A percentile compares a stretch with the other conserved stretches of the same genome.
Conservation (phyloP, 257 asterid species). For the Solanum lycopersicoides region DNA sequence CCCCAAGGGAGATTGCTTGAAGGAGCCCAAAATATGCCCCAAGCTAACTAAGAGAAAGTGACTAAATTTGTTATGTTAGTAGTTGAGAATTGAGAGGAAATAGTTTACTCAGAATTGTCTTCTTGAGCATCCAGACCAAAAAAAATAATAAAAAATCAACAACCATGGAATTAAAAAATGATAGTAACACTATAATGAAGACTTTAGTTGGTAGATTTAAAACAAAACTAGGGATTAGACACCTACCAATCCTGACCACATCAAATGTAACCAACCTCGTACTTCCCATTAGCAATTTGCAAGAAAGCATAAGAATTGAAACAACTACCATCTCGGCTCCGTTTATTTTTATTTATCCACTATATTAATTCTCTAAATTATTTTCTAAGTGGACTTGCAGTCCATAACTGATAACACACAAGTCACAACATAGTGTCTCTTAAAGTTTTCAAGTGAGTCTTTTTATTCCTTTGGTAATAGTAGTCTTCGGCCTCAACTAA, state of each 20-base stretch:
- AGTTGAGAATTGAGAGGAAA: not conserved
- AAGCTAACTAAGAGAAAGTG: not conserved
- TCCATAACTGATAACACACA: not conserved
- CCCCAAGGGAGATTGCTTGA: not conserved
- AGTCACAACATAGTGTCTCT: not conserved
- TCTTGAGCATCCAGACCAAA: not conserved
- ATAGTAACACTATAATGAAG: not conserved
- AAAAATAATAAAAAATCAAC: not conserved
- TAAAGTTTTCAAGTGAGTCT: not conserved
- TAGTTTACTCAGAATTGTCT: not conserved
- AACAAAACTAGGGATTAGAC: not conserved
- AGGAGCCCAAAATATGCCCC: not conserved
- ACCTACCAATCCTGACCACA: not conserved
- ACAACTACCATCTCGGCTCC: not conserved
- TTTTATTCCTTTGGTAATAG: not conserved
- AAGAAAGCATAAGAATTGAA: not conserved
- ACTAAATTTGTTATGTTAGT: not conserved
- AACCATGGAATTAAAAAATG: not conserved
- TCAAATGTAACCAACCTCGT: not conserved
- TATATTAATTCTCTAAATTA: not conserved
- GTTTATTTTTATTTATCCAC: not conserved
- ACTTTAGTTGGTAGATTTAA: not conserved
- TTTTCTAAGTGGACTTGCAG: not conserved
- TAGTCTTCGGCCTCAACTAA: not conserved
- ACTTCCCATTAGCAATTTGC: not conserved